A percentile compares a stretch with the other conserved stretches of the same genome.
phyloP scores from a whole-genome alignment of 2,329 filamentous ascomycete species.

The Colletotrichum sp. region DNA sequence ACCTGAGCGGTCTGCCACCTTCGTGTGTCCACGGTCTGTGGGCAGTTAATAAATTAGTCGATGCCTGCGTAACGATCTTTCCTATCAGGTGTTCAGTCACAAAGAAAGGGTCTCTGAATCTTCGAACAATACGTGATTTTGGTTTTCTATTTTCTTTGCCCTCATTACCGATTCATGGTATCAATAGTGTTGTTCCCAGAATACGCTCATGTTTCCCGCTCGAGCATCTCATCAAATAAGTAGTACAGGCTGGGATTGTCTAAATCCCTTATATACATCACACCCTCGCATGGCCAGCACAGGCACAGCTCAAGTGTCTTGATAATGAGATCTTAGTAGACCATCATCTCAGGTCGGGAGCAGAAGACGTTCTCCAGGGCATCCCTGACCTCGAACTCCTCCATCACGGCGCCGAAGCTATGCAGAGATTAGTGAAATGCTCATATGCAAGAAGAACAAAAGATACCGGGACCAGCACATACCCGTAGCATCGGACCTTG shows the following conservation, averaged over 20 bases:
- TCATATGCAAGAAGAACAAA: neutral
- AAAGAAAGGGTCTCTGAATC: neutral
- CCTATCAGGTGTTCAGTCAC: neutral
- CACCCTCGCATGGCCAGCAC: neutral
- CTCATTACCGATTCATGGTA: constrained; percentile 6
- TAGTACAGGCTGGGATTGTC: neutral
- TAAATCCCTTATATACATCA: neutral
- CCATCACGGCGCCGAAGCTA: constrained; percentile 69
- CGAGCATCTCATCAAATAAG: neutral
- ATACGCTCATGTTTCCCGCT: neutral
- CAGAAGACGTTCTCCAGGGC: constrained; percentile 75
- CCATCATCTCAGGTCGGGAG: constrained; percentile 18
- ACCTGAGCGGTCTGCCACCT: neutral
- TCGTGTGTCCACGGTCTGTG: neutral
- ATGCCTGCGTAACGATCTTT: neutral
- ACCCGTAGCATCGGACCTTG: constrained; percentile 95
- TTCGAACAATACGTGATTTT: neutral
- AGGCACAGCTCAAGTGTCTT: neutral
- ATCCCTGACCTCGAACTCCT: constrained; percentile 76
- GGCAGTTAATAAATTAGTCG: neutral
- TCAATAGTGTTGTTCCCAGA: neutral
- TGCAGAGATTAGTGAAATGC: neutral
- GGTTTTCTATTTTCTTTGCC: neutral
- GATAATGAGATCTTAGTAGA: neutral
- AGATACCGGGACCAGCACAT: constrained; percentile 41